These are phyloP conservation scores for Erysimum cheiri DNA, from an alignment of 441 rosid species.

Conservation along the genomic window DNA sequence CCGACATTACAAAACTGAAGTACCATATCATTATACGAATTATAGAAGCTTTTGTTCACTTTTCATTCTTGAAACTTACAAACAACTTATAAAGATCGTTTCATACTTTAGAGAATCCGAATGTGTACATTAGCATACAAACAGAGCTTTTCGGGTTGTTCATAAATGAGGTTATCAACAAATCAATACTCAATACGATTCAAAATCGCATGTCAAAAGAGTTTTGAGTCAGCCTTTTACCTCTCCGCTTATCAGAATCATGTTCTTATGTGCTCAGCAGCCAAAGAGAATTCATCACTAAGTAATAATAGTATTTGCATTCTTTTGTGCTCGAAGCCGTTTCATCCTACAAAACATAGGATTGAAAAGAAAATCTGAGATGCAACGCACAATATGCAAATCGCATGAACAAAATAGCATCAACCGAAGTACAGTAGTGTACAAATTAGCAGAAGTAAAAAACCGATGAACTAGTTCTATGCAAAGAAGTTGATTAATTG, in stretches of 20 bases:
- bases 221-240: slow-evolving; percentile 14
- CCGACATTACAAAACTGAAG: not conserved
- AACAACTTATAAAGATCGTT: not conserved
- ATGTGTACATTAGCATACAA: not conserved
- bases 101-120: not conserved
- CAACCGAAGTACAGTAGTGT: not conserved
- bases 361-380: slow-evolving; percentile 8
- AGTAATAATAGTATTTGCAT: not conserved
- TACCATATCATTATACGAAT: not conserved
- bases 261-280: slow-evolving; percentile 15
- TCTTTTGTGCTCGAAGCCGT: slow-evolving; percentile 32
- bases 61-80: not conserved
- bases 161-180: not conserved
- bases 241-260: not conserved
- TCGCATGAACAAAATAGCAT: not conserved
- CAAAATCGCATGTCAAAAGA: not conserved
- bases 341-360: slow-evolving; percentile 47
- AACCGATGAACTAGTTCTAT: not conserved
- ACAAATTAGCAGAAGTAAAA: not conserved
- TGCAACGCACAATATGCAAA: slow-evolving; percentile 5
- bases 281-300: slow-evolving; percentile 1
- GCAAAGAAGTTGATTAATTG: not conserved
- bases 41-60: not conserved
- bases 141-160: not conserved
- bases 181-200: slow-evolving; percentile 5